Base-by-base conservation (phyloP, 78 protist species). In the Cyanophora paradoxa region DNA sequence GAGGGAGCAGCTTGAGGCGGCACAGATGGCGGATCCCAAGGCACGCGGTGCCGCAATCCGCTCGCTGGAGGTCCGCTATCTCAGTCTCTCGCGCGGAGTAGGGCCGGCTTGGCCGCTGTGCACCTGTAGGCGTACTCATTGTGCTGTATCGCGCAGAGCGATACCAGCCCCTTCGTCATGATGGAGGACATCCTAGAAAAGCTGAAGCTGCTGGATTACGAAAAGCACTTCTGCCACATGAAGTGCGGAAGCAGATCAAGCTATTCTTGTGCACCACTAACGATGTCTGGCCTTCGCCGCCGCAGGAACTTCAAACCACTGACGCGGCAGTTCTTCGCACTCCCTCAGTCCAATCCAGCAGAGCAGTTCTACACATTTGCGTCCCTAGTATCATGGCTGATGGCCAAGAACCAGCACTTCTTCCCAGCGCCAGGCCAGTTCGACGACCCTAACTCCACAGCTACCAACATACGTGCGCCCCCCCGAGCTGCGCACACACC, bases 171-270 rank as follows among this genome's bases (percentile, higher is more conserved):
- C 40, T 66, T 30, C 58, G 0, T 44, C 31, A 1, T 66, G 42
- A 66, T 66, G 72, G 72, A 66, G 28, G 58, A 66, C 26, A 16
- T 44, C 4, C 59, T 66, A 19, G 72, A 66, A 41, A n/a, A 33
- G 39, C 72, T 66, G 30, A 66, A 66, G 59, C 50, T 66, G 59
- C 56, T 44, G 42, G 22, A 66, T 41, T 66, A 66, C 72, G 72
- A 66, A 40, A 13, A 0, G 22, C 14, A 2, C 59, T 33, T 66
- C 31, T 26, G n/a, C n/a, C n/a, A n/a, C n/a, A n/a, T n/a, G n/a
- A n/a, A n/a, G n/a, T n/a, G n/a, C n/a, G n/a, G n/a, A n/a, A n/a
- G n/a, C n/a, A n/a, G n/a, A n/a, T n/a, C n/a, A n/a, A n/a, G n/a
- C n/a, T n/a, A n/a, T n/a, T n/a, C n/a, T n/a, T n/a, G n/a, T n/a